Conservation (phyloP, 352 stramenopile species). For the Phytopythium mirpurense region DNA sequence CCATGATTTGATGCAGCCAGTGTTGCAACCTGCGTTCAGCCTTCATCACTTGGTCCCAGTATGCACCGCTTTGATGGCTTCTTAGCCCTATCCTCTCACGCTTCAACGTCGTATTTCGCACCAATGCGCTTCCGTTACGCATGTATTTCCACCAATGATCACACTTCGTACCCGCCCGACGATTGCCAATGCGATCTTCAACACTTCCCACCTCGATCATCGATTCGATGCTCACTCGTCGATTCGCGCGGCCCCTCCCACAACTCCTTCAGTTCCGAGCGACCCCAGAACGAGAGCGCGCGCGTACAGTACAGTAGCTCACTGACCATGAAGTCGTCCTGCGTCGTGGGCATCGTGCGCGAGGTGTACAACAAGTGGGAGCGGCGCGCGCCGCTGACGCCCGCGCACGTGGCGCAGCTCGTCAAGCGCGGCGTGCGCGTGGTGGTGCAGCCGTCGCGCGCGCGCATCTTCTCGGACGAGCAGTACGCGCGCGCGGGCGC, state of each 20-base stretch:
- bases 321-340: conserved; percentile 30
- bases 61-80: background rate
- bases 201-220: background rate
- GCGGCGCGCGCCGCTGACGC: conserved; percentile 89
- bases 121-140: too few species aligned
- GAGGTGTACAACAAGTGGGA: conserved; percentile 96
- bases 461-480: conserved; percentile 91
- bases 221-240: background rate
- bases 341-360: conserved; percentile 86
- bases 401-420: conserved; percentile 84
- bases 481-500: conserved; percentile 91
- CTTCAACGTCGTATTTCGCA: background rate
- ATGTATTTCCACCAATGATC: background rate
- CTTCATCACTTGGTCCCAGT: conserved; percentile 1
- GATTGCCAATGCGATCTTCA: conserved; percentile 1
- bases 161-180: background rate
- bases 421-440: conserved; percentile 83
- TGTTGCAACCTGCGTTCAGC: too few species aligned
- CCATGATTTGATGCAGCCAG: conserved; percentile 1
- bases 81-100: background rate
- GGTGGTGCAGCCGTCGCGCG: conserved; percentile 90
- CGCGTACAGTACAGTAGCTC: too few species aligned
- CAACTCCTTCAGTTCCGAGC: too few species aligned
- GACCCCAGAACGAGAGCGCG: too few species aligned
- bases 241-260: background rate